Evolutionary conservation across 495 filamentous ascomycete genomes (phyloP), one percentile per base, ranked within the genome.

Genomic region (Lasiosphaeria ovina): DNA sequence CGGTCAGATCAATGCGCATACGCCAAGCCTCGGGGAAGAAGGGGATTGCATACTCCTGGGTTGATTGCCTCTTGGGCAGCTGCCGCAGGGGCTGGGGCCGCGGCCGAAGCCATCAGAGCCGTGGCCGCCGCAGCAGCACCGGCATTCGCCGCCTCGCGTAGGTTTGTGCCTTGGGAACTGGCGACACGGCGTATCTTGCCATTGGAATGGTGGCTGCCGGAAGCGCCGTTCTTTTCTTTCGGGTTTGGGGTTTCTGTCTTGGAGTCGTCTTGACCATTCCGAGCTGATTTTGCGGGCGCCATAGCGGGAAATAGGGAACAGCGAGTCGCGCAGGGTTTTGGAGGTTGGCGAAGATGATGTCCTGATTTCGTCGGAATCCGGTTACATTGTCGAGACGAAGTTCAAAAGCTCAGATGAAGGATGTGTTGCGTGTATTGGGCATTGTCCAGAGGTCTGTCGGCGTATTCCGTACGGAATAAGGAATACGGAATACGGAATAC

Each of bases 121-220:
- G 62, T 54, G 56, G 67, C 70, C 54, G 66, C 60, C 50, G 61
- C 42, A 56, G 62, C 51, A 51, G 60, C 60, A 40, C 58, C 63
- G 60, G 69, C 72, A 55, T 68, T 69, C 38, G 74, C 69, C 36
- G 70, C 74, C 35, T 79, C 77, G 62, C 74, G 70, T 33, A 77
- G 67, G 16, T 76, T 74, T 16, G 77, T 72, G 38, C 77, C 77
- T 7, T 69, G 67, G n/a, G 68, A 74, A 70, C 74, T 80, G n/a
- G 70, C 77, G 8, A 76, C 75, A 24, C 78, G 70, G 38, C 77
- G 75, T 61, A 76, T 65, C 66, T 81, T 81, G 55, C 75, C 75
- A 61, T 77, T 77, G 40, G 70, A 62, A 36, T 75, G 73, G 17
- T 74, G 74, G 36, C 61, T 57, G 33, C 69, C 60, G 54, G 65